Evolutionary conservation across 208 protist genomes (phyloP).

Genomic region (Crithidia thermophila): DNA sequence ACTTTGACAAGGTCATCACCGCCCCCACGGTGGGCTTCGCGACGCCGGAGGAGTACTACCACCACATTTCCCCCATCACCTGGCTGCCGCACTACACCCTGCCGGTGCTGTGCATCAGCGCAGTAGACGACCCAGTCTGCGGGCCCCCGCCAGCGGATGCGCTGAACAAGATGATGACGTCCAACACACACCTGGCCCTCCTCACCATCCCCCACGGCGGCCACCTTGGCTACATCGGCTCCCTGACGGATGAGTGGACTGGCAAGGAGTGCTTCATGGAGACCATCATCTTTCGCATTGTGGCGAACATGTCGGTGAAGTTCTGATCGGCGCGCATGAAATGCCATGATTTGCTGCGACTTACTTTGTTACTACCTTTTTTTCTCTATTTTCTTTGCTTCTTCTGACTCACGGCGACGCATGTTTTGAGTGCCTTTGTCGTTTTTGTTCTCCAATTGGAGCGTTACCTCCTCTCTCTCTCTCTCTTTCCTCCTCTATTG

Average conservation of each 20-base stretch:
- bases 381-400: conserved; percentile 1
- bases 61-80: conserved; percentile 43
- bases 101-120: conserved; percentile 64
- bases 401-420: background rate
- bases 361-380: background rate
- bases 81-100: conserved; percentile 54
- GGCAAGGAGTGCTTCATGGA: conserved; percentile 49
- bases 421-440: background rate
- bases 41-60: conserved; percentile 64
- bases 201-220: conserved; percentile 55
- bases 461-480: background rate
- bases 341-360: background rate
- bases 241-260: conserved; percentile 41
- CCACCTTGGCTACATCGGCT: conserved; percentile 62
- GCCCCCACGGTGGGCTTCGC: conserved; percentile 63
- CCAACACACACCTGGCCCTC: conserved; percentile 47
- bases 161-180: conserved; percentile 34
- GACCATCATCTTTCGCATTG: conserved; percentile 26
- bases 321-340: background rate
- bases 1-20: conserved; percentile 67
- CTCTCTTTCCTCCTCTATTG: background rate
- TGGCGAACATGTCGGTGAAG: conserved; percentile 9
- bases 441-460: background rate
- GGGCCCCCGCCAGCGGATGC: conserved; percentile 33
- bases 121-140: conserved; percentile 63